Evolutionary conservation across 2,329 filamentous ascomycete species (phyloP), one percentile per base, ranked within the genome.

Genomic region (Coniella lustricola): DNA sequence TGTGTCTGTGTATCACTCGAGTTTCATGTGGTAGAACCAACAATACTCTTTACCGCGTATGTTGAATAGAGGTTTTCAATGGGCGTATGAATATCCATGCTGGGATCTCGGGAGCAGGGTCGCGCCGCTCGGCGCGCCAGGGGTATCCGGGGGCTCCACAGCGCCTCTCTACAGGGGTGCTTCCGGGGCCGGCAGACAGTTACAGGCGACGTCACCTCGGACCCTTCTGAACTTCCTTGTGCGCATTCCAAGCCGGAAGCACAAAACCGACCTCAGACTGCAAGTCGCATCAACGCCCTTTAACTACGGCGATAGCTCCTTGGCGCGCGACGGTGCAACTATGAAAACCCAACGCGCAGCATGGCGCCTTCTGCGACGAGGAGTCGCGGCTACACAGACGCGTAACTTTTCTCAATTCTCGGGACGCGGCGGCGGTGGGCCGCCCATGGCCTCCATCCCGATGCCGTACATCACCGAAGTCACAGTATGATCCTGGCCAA

Each of bases 391-490:
- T 36, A 60, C 60, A 17, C 62, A 67, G 56, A 60, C 60, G 46
- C 68, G 74, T 44, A 57, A 60, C 22, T 73, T 78, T 56, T 70
- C 70, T 7, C 62, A 64, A 20, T 69, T 72, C 54, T 64, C 67
- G 7, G 63, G 62, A 46, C 59, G 60, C 9, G 54, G 45, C 22
- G 55, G 62, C 7, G 54, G 58, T 10, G 55, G 57, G 14, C 47
- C 58, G 8, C 61, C 62, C 10, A 48, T 57, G 13, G 59, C 59
- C 44, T 67, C 70, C 52, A 74, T 81, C 49, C 77, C 78, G 14
- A 71, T 81, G 65, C 78, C 78, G 1, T 81, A 79, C 58, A 81
- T 82, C 60, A 76, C 73, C 48, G 73, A 76, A 61, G 72, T 75
- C 48, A 74, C 73, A 53, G 73, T 76, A 68, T 48, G 67, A 56